A percentile compares a stretch with the other conserved stretches of the same genome.
Conservation (phyloP, 176 grass and related monocot species). For the Bonia amplexicaulis region DNA sequence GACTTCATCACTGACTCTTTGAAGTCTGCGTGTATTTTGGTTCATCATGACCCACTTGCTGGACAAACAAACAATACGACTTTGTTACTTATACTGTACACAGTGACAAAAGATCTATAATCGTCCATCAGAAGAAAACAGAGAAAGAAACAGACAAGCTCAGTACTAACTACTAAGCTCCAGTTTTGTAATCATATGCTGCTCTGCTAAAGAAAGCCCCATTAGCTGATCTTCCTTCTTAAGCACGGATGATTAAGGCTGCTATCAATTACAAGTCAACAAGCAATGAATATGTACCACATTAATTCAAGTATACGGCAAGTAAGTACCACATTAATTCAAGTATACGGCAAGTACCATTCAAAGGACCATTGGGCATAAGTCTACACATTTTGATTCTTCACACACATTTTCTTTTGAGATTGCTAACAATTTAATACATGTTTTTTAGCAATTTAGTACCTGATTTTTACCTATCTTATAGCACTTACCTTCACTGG, state of each 20-base stretch:
- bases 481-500: background rate
- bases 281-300: background rate
- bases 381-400: background rate
- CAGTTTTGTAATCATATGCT: background rate
- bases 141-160: background rate
- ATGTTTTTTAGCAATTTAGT: background rate
- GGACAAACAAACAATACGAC: slow-evolving; percentile 24
- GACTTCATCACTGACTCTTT: slow-evolving; percentile 94
- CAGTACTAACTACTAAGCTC: background rate
- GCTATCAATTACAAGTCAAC: background rate
- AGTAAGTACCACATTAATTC: background rate
- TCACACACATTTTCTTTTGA: background rate
- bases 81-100: slow-evolving; percentile 20
- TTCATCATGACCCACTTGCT: slow-evolving; percentile 99
- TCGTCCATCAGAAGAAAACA: background rate
- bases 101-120: background rate
- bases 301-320: slow-evolving; percentile 4
- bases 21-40: slow-evolving; percentile 95
- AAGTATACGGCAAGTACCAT: background rate
- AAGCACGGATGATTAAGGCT: slow-evolving; percentile 1
- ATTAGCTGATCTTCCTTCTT: slow-evolving; percentile 7
- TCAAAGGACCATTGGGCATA: background rate
- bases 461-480: background rate
- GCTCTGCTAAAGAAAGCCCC: slow-evolving; percentile 8
- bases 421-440: background rate